Conservation (phyloP, 2,329 filamentous ascomycete genomes). For the Alternaria triticimaculans region DNA sequence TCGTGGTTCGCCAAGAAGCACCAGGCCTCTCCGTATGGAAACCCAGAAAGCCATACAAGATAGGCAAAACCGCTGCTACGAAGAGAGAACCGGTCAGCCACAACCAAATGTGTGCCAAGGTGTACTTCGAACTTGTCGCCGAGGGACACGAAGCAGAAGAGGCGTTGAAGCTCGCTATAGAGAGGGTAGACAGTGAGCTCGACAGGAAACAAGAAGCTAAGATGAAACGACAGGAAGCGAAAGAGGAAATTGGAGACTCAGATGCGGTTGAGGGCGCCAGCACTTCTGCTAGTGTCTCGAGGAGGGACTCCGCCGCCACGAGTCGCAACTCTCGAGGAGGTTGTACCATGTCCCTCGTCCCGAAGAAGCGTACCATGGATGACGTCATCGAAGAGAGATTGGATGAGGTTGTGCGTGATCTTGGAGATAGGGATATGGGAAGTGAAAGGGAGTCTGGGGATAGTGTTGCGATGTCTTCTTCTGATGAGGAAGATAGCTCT, state of each 20-base stretch:
- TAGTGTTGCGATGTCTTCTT: background rate
- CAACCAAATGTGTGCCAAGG: conserved; percentile 31
- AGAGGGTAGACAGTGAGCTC: conserved; percentile 24
- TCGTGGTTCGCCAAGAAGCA: conserved; percentile 27
- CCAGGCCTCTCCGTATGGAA: conserved; percentile 19
- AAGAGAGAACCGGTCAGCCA: conserved; percentile 11
- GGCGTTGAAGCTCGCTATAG: conserved; percentile 24
- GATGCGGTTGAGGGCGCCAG: background rate
- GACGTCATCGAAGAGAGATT: background rate
- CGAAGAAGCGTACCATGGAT: background rate
- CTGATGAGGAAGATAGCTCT: conserved; percentile 9
- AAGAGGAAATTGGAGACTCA: background rate
- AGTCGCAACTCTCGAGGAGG: background rate
- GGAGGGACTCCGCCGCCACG: background rate
- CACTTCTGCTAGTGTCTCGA: background rate
- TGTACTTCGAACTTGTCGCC: conserved; percentile 26
- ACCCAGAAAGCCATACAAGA: conserved; percentile 27
- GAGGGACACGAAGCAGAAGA: conserved; percentile 10
- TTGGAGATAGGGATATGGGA: background rate
- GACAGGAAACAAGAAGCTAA: conserved; percentile 16
- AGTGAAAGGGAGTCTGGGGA: background rate
- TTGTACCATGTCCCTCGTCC: background rate
- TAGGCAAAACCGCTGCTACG: background rate
- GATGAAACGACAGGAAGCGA: background rate
- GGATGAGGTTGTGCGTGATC: background rate